Evolutionary conservation across 2,329 filamentous ascomycete species (phyloP).

Genomic region (Cladophialophora immunda): DNA sequence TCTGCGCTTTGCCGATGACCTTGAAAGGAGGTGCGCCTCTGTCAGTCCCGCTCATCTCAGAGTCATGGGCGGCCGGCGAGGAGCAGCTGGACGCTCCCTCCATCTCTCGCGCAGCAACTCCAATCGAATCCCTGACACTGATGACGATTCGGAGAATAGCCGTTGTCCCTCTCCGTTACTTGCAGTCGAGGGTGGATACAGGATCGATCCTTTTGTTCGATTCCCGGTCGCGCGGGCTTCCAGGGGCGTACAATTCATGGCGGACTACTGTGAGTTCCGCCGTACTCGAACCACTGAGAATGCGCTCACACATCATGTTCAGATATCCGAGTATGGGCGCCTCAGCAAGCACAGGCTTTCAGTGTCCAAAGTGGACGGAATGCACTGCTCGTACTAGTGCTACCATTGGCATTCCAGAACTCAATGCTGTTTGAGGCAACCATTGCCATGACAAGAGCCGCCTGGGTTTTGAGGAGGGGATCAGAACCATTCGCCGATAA

Average conservation of each 20-base stretch:
- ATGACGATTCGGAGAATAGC: slow-evolving; percentile 33
- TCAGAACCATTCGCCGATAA: slow-evolving; percentile 26
- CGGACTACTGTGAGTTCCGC: slow-evolving; percentile 29
- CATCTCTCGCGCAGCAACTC: slow-evolving; percentile 16
- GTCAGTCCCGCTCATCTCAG: neutral
- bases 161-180: slow-evolving; percentile 30
- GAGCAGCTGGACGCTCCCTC: slow-evolving; percentile 14
- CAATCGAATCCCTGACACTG: slow-evolving; percentile 9
- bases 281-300: neutral
- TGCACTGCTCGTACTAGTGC: slow-evolving; percentile 22
- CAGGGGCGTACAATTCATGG: slow-evolving; percentile 27
- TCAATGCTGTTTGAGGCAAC: slow-evolving; percentile 34
- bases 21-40: neutral
- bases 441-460: slow-evolving; percentile 32
- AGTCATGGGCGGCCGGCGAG: slow-evolving; percentile 17
- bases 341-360: slow-evolving; percentile 28
- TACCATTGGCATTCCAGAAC: slow-evolving; percentile 26
- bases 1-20: neutral
- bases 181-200: slow-evolving; percentile 24
- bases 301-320: neutral
- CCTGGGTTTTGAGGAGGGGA: slow-evolving; percentile 31
- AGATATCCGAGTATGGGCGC: slow-evolving; percentile 33
- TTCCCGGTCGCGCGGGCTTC: slow-evolving; percentile 23
- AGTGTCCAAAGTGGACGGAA: slow-evolving; percentile 23
- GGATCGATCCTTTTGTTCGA: slow-evolving; percentile 27